Evolutionary conservation across 495 filamentous ascomycete genomes (phyloP), one percentile per base, ranked within the genome.

Genomic region (Penicillium salamii): DNA sequence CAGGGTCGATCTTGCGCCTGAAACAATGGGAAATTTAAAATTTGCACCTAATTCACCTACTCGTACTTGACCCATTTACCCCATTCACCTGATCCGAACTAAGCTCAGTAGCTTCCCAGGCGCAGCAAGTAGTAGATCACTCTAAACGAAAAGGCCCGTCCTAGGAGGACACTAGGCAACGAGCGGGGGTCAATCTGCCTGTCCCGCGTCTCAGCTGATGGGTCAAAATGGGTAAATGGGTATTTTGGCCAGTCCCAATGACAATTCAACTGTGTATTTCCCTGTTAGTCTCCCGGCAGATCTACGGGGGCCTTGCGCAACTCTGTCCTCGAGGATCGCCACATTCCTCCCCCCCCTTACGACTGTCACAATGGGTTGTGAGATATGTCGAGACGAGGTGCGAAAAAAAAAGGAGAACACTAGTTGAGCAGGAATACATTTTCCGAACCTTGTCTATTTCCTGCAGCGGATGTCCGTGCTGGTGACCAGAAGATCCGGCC

Each of bases 401-500:
- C 32, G 11, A 42, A 23, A n/a, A 42, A 24, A 18, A 21, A 21
- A 13, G 5, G n/a, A 49, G 7, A 11, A 7, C 2, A 35, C 32
- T 40, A 13, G 32, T n/a, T n/a, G 34, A 51, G 18, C 13, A 51
- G 48, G 42, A 44, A 26, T 32, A 43, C 35, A 31, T 49, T 51
- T 19, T 42, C 40, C 54, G 40, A 59, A 53, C 49, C 53, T 43
- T 42, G 61, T 59, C 49, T 14, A 61, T 63, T 57, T 53, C 62
- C 56, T 69, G 66, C 64, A 67, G 62, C 59, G 54, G 58, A 59
- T 63, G 66, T 71, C 68, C 57, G 66, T 71, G 68, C 68, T 63
- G 59, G 56, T 58, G 21, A 59, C 48, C 47, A 61, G 52, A 61
- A 55, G 69, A 71, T 71, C 63, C 62, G 65, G 64, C 62, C 69